Base-by-base conservation (phyloP, 257 asterid genomes). In the Striga asiatica region DNA sequence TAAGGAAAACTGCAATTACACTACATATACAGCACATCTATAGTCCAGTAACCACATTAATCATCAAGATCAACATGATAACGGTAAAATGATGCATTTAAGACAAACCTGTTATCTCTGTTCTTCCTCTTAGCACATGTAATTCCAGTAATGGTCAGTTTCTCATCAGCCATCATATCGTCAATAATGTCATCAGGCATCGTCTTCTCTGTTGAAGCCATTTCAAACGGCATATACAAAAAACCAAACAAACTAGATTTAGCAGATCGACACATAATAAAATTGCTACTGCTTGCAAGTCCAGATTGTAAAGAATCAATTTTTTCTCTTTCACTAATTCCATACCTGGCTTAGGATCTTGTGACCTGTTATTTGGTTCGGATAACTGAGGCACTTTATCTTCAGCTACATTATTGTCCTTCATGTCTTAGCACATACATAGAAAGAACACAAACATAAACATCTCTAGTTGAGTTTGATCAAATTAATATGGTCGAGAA, bases 51-150 rank as follows among this genome's bases (percentile, higher is more conserved):
- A 13, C 25, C 17, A 43, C 17, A 22, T 63, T 61, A 39, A 61
- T 62, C 42, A 57, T 22, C 20, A 54, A 28, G 37, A 19, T 34
- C 49, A 63, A 34, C 43, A 17, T n/a, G 61, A 35, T 5, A 57
- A 71, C n/a, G 57, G 51, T 56, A 45, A 59, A 65, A 45, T 19
- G 38, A 55, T 34, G 56, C 38, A 57, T 34, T 52, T 50, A 25
- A 54, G 39, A 56, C 61, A 67, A 54, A 92, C 98, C 95, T 82
- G 80, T 62, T 58, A 54, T 66, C 82, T 66, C 67, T 68, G 32
- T 46, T 73, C 82, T 82, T 88, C 78, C 94, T 78, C 79, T 87
- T 91, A 55, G 72, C 64, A 64, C 80, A 70, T 65, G 74, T 45
- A 51, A 56, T 62, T 60, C 63, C 42, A 60, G 57, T 66, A 12